Conservation (phyloP, 2,329 filamentous ascomycete species). For the Bimuria novae-zelandiae region DNA sequence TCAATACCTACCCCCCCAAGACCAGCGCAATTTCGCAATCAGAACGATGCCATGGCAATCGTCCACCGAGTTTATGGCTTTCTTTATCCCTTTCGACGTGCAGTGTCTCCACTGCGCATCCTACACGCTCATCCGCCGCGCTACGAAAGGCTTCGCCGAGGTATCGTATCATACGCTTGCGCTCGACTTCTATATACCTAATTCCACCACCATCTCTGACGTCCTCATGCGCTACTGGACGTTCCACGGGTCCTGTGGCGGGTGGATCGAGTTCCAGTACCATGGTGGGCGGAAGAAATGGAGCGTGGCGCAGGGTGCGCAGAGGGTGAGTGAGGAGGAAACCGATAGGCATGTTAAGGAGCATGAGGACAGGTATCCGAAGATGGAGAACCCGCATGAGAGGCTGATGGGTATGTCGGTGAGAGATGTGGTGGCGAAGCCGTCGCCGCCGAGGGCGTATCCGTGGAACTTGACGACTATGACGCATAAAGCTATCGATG, state of each 20-base stretch:
- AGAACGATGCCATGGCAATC: not conserved
- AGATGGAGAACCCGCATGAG: conserved; percentile 1
- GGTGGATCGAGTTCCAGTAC: conserved; percentile 9
- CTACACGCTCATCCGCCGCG: conserved; percentile 14
- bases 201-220: not conserved
- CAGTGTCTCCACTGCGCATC: conserved; percentile 16
- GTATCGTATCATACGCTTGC: not conserved
- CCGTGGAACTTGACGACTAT: not conserved
- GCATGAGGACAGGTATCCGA: not conserved
- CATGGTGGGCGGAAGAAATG: not conserved
- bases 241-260: not conserved
- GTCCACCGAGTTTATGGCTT: not conserved
- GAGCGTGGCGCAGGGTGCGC: conserved; percentile 5
- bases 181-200: not conserved
- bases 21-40: not conserved
- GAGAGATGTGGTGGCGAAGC: not conserved
- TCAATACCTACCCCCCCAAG: not conserved
- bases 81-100: conserved; percentile 12
- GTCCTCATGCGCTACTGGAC: conserved; percentile 2
- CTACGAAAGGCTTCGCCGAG: conserved; percentile 7
- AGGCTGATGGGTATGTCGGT: not conserved
- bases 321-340: not conserved
- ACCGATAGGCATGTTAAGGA: not conserved
- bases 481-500: not conserved
- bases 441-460: not conserved